Evolutionary conservation across 352 stramenopile species (phyloP).

Genomic region (Phytophthora aleatoria): DNA sequence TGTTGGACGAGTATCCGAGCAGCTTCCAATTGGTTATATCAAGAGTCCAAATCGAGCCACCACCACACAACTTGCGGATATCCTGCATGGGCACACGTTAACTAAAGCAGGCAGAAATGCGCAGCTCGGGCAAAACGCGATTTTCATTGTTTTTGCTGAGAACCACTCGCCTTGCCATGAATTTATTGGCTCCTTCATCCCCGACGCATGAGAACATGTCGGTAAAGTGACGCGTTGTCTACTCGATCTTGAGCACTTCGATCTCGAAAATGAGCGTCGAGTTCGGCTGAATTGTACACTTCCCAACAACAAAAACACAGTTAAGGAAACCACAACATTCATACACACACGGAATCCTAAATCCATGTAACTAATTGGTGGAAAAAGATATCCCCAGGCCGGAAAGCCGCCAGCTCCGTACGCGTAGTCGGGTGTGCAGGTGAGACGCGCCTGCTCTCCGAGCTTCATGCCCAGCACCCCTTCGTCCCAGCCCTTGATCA

Average conservation of each 20-base stretch:
- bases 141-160: no score
- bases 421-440: conserved; percentile 94
- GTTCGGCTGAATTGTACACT: conserved; percentile 91
- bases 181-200: not conserved
- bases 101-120: no score
- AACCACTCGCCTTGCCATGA: no score
- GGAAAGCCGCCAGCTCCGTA: conserved; percentile 93
- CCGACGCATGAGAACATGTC: conserved; percentile 1
- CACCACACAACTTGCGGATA: no score
- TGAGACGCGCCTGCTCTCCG: conserved; percentile 91
- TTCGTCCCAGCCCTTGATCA: conserved; percentile 97
- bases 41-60: no score
- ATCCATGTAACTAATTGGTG: conserved; percentile 22
- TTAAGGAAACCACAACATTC: conserved; percentile 43
- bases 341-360: not conserved
- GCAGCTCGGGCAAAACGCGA: no score
- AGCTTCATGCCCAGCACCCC: conserved; percentile 86
- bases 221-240: conserved; percentile 8
- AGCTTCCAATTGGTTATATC: no score
- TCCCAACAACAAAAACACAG: conserved; percentile 16
- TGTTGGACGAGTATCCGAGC: no score
- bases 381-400: conserved; percentile 91
- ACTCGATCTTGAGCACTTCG: conserved; percentile 87
- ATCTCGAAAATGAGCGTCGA: conserved; percentile 93
- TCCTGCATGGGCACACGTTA: no score